A percentile compares a stretch with the other conserved stretches of the same genome.
Conservation (phyloP, 2,329 filamentous ascomycete species). For the Kalaharituber pfeilii region DNA sequence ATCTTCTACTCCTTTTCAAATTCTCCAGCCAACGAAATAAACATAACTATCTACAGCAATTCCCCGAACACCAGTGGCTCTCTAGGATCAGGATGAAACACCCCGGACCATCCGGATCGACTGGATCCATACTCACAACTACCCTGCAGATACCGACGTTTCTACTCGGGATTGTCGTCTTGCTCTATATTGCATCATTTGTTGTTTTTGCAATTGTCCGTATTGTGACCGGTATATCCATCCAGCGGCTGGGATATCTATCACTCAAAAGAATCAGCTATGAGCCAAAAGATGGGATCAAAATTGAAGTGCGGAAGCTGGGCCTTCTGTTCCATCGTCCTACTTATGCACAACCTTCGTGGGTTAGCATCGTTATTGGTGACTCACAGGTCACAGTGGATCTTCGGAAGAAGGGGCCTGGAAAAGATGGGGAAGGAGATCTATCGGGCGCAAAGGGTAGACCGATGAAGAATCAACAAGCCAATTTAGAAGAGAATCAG, state of each 20-base stretch:
- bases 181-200: conserved; percentile 81
- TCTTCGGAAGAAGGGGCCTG: conserved; percentile 38
- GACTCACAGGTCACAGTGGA: conserved; percentile 77
- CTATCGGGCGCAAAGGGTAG: conserved; percentile 24
- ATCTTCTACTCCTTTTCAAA: too few relatives aligned
- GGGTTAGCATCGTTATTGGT: conserved; percentile 75
- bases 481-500: conserved; percentile 13
- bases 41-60: too few relatives aligned
- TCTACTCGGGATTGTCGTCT: conserved; percentile 64
- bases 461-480: conserved; percentile 12
- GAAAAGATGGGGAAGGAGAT: conserved; percentile 24
- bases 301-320: conserved; percentile 74
- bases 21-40: too few relatives aligned
- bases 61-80: too few relatives aligned
- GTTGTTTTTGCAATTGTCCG: conserved; percentile 84
- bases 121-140: neutral
- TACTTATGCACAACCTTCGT: conserved; percentile 92
- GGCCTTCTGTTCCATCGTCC: conserved; percentile 79
- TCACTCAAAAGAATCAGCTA: conserved; percentile 83
- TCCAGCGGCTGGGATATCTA: conserved; percentile 85
- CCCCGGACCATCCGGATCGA: neutral
- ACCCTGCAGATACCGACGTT: conserved; percentile 44
- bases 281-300: conserved; percentile 71
- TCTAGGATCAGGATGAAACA: neutral
- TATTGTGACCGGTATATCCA: conserved; percentile 82